Conservation (phyloP, 768 basidiomycete species). For the Naematelia encephala region DNA sequence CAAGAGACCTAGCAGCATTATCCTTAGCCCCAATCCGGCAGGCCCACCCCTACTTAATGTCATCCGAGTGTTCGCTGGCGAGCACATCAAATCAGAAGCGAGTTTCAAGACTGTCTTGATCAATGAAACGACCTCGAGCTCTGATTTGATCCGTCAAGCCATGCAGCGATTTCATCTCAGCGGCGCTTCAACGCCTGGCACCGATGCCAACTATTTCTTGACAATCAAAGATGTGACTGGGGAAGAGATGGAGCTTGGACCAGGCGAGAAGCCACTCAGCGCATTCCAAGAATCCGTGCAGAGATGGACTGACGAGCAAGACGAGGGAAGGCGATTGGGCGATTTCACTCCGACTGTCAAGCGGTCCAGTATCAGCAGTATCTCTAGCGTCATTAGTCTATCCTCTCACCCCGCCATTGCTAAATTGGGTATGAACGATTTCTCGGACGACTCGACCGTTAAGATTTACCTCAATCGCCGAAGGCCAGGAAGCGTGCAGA, state of each 20-base stretch:
- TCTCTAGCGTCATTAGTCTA: constrained; percentile 85
- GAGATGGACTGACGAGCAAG: constrained; percentile 54
- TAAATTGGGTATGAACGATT: constrained; percentile 93
- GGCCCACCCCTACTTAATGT: constrained; percentile 82
- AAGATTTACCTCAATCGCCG: constrained; percentile 89
- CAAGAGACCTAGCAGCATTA: constrained; percentile 47
- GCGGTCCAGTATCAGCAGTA: constrained; percentile 86
- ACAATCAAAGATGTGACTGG: constrained; percentile 92
- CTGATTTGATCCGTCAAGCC: constrained; percentile 84
- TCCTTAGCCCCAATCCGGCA: constrained; percentile 58
- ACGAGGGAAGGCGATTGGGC: constrained; percentile 7
- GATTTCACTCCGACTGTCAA: constrained; percentile 64
- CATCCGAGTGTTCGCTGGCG: constrained; percentile 91
- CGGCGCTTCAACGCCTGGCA: constrained; percentile 51
- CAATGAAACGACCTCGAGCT: constrained; percentile 76
- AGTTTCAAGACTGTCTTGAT: constrained; percentile 97
- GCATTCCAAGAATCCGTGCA: constrained; percentile 82
- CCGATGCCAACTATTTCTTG: constrained; percentile 74
- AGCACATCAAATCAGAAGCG: constrained; percentile 83
- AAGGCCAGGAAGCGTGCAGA: constrained; percentile 21
- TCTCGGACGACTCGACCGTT: constrained; percentile 92
- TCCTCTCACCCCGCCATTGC: constrained; percentile 94
- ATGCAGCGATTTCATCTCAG: constrained; percentile 86
- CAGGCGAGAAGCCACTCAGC: constrained; percentile 75
- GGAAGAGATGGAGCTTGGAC: constrained; percentile 63